Evolutionary conservation across 306 rosid species (phyloP).

Genomic region (Acacia acuminata): DNA sequence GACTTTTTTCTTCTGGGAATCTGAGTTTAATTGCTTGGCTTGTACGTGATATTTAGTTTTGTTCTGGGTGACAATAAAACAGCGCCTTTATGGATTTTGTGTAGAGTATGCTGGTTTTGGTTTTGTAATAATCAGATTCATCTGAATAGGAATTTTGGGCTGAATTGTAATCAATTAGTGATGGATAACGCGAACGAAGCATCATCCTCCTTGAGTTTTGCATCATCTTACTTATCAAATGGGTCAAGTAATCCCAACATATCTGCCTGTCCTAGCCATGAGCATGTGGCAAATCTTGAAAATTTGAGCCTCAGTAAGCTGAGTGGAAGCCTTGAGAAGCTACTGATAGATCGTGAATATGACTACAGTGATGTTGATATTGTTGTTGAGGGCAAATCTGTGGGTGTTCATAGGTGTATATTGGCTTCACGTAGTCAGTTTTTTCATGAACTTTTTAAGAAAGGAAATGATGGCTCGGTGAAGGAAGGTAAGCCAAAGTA

Average conservation of each 20-base stretch:
- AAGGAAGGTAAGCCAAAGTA: conserved; percentile 71
- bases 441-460: conserved; percentile 78
- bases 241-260: conserved; percentile 57
- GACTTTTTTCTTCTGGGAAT: conserved; percentile 25
- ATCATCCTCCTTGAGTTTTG: conserved; percentile 78
- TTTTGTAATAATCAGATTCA: conserved; percentile 8
- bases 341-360: conserved; percentile 59
- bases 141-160: conserved; percentile 7
- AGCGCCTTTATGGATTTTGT: conserved; percentile 14
- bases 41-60: conserved; percentile 34
- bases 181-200: conserved; percentile 74
- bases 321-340: conserved; percentile 80
- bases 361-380: conserved; percentile 78
- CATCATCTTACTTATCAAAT: conserved; percentile 73
- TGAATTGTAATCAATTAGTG: conserved; percentile 27
- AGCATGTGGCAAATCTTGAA: conserved; percentile 49
- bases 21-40: conserved; percentile 32
- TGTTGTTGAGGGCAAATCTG: conserved; percentile 62
- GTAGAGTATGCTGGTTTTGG: conserved; percentile 16
- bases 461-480: conserved; percentile 40
- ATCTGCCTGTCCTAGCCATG: conserved; percentile 45
- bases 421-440: conserved; percentile 76
- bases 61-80: conserved; percentile 12
- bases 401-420: conserved; percentile 76
- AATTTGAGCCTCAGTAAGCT: conserved; percentile 66